phyloP scores from a whole-genome alignment of 164 flowering plant genomes.

The Vitis rotundifolia region DNA sequence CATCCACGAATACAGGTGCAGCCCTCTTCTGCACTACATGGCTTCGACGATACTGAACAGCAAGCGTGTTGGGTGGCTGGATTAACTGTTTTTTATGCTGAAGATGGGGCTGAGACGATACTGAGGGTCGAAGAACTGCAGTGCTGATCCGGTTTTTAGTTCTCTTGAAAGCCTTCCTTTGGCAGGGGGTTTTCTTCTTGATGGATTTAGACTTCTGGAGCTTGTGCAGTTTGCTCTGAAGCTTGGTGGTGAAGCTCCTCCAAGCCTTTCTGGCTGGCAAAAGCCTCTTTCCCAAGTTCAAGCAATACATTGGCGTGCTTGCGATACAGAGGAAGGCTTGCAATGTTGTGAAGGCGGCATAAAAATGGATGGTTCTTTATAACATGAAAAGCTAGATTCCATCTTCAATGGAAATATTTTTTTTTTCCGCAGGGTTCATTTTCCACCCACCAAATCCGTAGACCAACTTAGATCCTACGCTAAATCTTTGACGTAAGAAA shows the following conservation, averaged over 20 bases:
- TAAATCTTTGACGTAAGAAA: background rate
- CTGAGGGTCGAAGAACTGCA: background rate
- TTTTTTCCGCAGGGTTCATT: background rate
- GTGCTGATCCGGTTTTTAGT: conserved; percentile 13
- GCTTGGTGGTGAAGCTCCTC: conserved; percentile 51
- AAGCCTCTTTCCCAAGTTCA: conserved; percentile 40
- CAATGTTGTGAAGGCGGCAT: background rate
- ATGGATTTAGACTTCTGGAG: conserved; percentile 34
- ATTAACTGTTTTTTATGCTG: conserved; percentile 5
- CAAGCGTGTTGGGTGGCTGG: conserved; percentile 2
- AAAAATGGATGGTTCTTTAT: conserved; percentile 2
- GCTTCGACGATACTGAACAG: conserved; percentile 2
- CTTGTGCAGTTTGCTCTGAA: conserved; percentile 42
- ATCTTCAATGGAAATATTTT: background rate
- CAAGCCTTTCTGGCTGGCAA: conserved; percentile 50
- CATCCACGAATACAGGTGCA: conserved; percentile 45
- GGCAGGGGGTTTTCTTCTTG: conserved; percentile 2
- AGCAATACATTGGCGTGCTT: conserved; percentile 34
- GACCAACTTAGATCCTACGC: conserved; percentile 19
- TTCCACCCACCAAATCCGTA: background rate
- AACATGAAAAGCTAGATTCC: background rate
- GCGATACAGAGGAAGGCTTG: background rate
- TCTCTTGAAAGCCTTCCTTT: conserved; percentile 8
- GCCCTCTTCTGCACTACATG: conserved; percentile 16
- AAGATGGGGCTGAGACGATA: conserved; percentile 1